Conservation (phyloP, 495 filamentous ascomycete species). For the Chaetomidium leptoderma region DNA sequence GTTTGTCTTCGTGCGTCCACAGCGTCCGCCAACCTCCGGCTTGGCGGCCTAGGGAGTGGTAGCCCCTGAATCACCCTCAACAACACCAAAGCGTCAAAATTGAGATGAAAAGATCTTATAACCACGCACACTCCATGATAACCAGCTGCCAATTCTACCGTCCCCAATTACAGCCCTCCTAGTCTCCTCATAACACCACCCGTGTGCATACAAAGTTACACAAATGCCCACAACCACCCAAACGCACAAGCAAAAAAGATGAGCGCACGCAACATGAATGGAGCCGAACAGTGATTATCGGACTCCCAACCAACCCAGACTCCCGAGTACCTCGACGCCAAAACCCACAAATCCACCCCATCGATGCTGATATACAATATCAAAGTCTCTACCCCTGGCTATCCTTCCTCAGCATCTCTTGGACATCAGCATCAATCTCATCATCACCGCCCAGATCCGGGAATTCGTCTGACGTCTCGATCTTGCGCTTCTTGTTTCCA, state of each 20-base stretch:
- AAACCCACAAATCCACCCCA: background rate
- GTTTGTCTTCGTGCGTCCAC: conserved; percentile 13
- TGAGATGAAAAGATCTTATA: no score
- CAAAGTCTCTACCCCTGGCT: conserved; percentile 17
- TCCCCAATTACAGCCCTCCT: background rate
- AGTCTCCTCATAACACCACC: no score
- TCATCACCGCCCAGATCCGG: conserved; percentile 64
- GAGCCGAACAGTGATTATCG: background rate
- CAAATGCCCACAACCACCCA: background rate
- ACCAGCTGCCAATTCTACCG: background rate
- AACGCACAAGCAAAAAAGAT: background rate
- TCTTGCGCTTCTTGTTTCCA: conserved; percentile 65
- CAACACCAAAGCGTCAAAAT: background rate
- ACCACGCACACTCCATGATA: background rate
- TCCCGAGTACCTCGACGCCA: background rate
- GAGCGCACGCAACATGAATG: background rate
- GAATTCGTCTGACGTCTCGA: conserved; percentile 60
- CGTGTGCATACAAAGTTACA: background rate
- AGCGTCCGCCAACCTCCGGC: background rate
- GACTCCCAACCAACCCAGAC: background rate
- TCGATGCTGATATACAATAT: no score
- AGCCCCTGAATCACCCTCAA: background rate
- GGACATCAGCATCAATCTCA: conserved; percentile 77
- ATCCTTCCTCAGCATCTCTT: conserved; percentile 66
- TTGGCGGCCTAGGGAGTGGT: background rate